Percentiles rank a stretch among this genome's conserved stretches.
Conservation (phyloP, 345 rosid genomes). For the Erucastrum elatum region DNA sequence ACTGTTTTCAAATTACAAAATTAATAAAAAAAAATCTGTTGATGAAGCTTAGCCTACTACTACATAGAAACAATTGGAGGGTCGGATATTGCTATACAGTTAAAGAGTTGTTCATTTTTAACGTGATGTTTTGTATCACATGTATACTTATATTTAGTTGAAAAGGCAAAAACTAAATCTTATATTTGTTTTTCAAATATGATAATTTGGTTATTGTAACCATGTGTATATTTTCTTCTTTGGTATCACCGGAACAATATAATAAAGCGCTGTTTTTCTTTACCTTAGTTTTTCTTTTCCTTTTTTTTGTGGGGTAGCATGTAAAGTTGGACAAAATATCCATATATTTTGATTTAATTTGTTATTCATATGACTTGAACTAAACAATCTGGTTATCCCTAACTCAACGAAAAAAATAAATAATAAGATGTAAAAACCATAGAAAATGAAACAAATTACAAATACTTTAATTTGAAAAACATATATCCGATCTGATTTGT, state of each 20-base stretch:
- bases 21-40: not conserved
- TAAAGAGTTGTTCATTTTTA: conserved; percentile 18
- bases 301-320: not conserved
- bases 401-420: too few relatives aligned
- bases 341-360: too few relatives aligned
- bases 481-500: too few relatives aligned
- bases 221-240: not conserved
- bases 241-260: not conserved
- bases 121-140: not conserved
- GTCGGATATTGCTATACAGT: not conserved
- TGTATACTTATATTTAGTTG: not conserved
- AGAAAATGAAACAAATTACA: too few relatives aligned
- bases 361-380: too few relatives aligned
- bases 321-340: not conserved
- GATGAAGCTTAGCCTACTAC: conserved; percentile 20
- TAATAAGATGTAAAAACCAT: too few relatives aligned
- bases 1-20: not conserved
- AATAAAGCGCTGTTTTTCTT: not conserved
- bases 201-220: not conserved
- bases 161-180: not conserved
- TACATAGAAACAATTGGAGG: conserved; percentile 4
- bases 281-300: too few relatives aligned
- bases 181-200: not conserved
- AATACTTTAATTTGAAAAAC: too few relatives aligned
- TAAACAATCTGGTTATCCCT: too few relatives aligned